A percentile compares a stretch with the other conserved stretches of the same genome.
Conservation (phyloP, 305 asterid species). For the Solanum hybrid region DNA sequence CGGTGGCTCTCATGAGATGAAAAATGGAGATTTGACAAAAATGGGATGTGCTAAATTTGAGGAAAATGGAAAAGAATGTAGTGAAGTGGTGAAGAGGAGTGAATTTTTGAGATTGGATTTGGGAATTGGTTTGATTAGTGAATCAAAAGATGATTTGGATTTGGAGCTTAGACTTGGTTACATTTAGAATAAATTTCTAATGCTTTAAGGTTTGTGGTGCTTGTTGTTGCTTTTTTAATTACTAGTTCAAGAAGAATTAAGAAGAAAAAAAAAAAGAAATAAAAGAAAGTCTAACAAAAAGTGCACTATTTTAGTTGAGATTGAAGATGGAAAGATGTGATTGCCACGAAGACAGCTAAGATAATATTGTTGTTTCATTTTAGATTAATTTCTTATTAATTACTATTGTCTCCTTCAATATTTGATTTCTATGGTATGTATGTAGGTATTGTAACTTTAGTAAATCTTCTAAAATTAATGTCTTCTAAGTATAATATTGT, state of each 20-base stretch:
- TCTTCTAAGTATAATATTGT: not conserved
- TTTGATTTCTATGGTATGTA: not conserved
- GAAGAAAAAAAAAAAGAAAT: too few relatives aligned
- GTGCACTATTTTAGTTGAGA: not conserved
- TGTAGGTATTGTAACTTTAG: not conserved
- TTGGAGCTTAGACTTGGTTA: too few relatives aligned
- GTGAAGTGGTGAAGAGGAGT: constrained; percentile 12
- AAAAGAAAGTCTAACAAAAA: not conserved
- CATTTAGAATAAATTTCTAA: too few relatives aligned
- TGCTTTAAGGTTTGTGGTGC: too few relatives aligned
- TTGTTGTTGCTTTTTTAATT: too few relatives aligned
- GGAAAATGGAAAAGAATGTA: constrained; percentile 13
- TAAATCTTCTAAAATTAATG: not conserved
- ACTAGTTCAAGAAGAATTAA: too few relatives aligned
- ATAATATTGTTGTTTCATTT: not conserved
- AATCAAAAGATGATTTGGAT: constrained; percentile 48
- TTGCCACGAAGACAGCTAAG: not conserved
- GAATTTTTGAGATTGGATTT: constrained; percentile 46
- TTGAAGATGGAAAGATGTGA: not conserved
- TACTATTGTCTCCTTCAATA: not conserved
- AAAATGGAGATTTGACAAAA: constrained; percentile 15
- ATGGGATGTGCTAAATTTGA: constrained; percentile 20
- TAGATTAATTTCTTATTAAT: not conserved
- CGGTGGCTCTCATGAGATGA: constrained; percentile 3
- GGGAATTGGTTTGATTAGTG: constrained; percentile 46